Evolutionary conservation across 2,329 filamentous ascomycete genomes (phyloP), one percentile per base, ranked within the genome.

Genomic region (Coniella vitis): DNA sequence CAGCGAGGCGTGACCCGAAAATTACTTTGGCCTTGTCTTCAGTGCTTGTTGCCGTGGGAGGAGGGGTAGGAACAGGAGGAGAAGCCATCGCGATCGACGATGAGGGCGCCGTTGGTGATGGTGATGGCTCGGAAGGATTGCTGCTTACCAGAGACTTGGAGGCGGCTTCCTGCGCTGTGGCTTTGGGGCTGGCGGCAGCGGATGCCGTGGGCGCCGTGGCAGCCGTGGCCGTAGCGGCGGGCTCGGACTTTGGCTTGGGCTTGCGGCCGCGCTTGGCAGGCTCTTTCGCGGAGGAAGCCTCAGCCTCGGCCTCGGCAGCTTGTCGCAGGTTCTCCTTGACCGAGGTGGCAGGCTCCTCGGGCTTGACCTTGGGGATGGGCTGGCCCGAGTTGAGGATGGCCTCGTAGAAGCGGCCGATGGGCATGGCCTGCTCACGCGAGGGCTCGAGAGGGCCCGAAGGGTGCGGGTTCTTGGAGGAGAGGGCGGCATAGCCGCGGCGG

Each of bases 1-100:
- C 87, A 20, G 84, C 81, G 13, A 93, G 76, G 8, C 83, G 79
- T 7, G 87, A 86, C 17, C 90, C 89, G 61, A 98, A 96, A 29
- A 96, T 76, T 59, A 94, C 80, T 38, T 81, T 71, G 19, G 80
- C 72, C 35, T 73, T 76, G 47, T 79, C 73, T 56, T 81, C 62
- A 14, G 69, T 72, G 43, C 73, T 73, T 19, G 44, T 14, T 16
- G 49, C 29, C 16, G 71, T 65, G 3, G 73, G 70, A 47, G 69
- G 69, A 3, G 71, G 69, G 14, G 58, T 57, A 31, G 67, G 59
- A 16, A 63, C 58, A 41, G 67, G 62, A 32, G 61, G 50, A 22
- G 65, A 58, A 32, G 62, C 60, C 10, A 62, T 59, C 17, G 62
- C 42, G 4, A 66, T 60, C 1, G 59, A 54, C 7, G 65, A 61